Conservation (phyloP, 2,329 filamentous ascomycete genomes). For the Beauveria sp. region DNA sequence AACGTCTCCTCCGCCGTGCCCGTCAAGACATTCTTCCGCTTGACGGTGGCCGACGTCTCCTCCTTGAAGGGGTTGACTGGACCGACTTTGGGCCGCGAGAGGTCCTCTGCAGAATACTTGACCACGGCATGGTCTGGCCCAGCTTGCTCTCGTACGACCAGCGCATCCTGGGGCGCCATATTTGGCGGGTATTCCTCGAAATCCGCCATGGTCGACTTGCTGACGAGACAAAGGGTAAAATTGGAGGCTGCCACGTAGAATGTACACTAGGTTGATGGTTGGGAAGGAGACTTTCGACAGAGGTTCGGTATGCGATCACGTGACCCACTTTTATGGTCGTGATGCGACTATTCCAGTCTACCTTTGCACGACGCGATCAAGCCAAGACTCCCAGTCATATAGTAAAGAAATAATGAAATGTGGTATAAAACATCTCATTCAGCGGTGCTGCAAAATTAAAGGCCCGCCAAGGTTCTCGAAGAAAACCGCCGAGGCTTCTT, state of each 20-base stretch:
- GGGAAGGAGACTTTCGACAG: neutral
- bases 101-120: constrained; percentile 63
- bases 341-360: neutral
- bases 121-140: constrained; percentile 53
- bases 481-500: neutral
- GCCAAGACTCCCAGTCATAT: neutral
- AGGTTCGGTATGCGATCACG: constrained; percentile 1
- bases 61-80: constrained; percentile 67
- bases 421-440: neutral
- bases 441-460: neutral
- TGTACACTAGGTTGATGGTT: neutral
- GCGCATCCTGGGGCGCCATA: constrained; percentile 56
- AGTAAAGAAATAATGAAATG: neutral
- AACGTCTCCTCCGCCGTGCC: constrained; percentile 82
- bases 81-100: constrained; percentile 57
- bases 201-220: constrained; percentile 42
- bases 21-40: constrained; percentile 76
- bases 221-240: neutral
- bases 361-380: neutral
- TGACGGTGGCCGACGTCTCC: constrained; percentile 45
- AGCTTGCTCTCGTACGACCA: constrained; percentile 49
- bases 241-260: neutral
- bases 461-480: neutral
- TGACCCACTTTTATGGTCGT: neutral
- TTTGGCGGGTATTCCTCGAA: constrained; percentile 59